Evolutionary conservation across 352 stramenopile species (phyloP), one percentile per base, ranked within the genome.

Genomic region (Phytophthora pini): DNA sequence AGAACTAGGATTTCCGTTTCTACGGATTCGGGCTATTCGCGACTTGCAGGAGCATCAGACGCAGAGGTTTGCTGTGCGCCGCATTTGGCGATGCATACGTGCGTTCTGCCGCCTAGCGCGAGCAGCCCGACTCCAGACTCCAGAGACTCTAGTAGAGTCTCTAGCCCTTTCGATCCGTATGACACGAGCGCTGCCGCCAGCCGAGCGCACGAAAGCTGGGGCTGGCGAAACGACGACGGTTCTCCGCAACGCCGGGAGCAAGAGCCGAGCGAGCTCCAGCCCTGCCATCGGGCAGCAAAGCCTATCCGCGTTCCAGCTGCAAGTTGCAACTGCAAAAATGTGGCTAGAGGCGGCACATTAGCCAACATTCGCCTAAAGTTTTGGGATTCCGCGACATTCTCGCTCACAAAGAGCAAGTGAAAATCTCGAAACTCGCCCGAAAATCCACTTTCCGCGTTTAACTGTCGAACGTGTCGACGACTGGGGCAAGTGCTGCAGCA

Each of bases 371-470:
- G 54, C 12, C 46, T 60, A 70, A 65, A 40, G 46, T 47, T 59
- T 38, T 58, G 29, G 31, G 38, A 47, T 58, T 34, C 11, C 41
- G 61, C 46, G 13, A 65, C 47, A 60, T 65, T 70, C 41, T 45
- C 5, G n/a, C 12, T 54, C 47, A 59, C 61, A 59, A 65, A 64
- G n/a, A n/a, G 22, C 53, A 48, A 59, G 61, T 60, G 39, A 65
- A 43, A 62, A 27, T 3, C 15, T 22, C 36, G 20, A 49, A 56
- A 40, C 1, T 32, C 46, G 34, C 12, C 5, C 34, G 17, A 55
- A 65, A 70, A 59, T 60, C 47, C 41, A 65, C 61, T 54, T 55
- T 65, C 47, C 38, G 24, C 39, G 20, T 70, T 61, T 34, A 61
- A 44, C 41, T 45, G 39, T 47, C 36, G 56, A 61, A 56, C 56